Evolutionary conservation across 2,329 filamentous ascomycete genomes (phyloP), one percentile per base, ranked within the genome.

Genomic region (Curvularia verruculosa): DNA sequence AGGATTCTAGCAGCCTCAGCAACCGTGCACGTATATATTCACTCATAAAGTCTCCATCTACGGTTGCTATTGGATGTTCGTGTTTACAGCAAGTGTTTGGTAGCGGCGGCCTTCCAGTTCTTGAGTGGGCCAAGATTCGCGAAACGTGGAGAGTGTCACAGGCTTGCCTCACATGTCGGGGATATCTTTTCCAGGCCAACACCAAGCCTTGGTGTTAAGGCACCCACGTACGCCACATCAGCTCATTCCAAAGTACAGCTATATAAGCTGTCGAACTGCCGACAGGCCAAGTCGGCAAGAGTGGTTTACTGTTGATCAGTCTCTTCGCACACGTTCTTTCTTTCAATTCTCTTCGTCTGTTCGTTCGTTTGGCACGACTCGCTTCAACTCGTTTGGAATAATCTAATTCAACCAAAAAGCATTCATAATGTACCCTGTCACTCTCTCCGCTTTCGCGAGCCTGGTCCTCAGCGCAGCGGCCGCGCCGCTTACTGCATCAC

Each of bases 251-350:
- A 34, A 9, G 34, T 2, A 12, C 31, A 21, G 9, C 18, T 59
- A 59, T 60, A 56, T 52, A 58, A 39, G 26, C 7, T 15, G 7
- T 4, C 1, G 50, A 18, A 4, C 1, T 39, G 9, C 28, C 43
- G 10, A 39, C 23, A 9, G 5, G 21, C 19, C 3, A 28, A 6
- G 18, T 56, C 15, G n/a, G 44, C 48, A 65, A 60, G 60, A 62
- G 55, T 59, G 51, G 58, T 53, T 39, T 36, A 53, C 66, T 69
- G 66, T 69, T 67, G 65, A 69, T 57, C 66, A 67, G 66, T 67
- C 37, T 63, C 59, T 60, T 63, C 64, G 51, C 41, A 50, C 53
- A 55, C 54, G 44, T 53, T 48, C 63, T 34, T 61, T 66, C 31
- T 50, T 56, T 58, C 40, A 3, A 23, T 43, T 26, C 23, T 26